Evolutionary conservation across 352 stramenopile species (phyloP), one percentile per base, ranked within the genome.

Genomic region (Globisporangium recalcitrans): DNA sequence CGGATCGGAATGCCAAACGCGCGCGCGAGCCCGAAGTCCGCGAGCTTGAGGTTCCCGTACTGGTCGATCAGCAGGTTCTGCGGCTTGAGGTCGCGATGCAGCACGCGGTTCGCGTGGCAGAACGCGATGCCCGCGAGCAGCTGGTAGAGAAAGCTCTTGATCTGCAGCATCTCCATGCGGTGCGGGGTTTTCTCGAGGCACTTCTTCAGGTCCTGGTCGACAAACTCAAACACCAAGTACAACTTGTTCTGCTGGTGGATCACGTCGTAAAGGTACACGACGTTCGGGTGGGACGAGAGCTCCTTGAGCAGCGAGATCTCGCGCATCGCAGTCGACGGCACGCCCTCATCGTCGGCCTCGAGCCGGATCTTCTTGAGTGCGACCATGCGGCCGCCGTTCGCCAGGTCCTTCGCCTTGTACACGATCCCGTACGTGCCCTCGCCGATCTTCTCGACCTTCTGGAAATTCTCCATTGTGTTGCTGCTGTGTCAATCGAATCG

Each of bases 31-130:
- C 93, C 91, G 71, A 98, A 98, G 65, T 98, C 93, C 1, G 90
- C 90, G 1, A 98, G 70, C 71, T 97, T 97, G 42, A 98, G 78
- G 73, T 87, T 87, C 7, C 88, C 82, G 59, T 95, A 80, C 51
- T 82, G 66, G 60, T 96, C 85, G 57, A 98, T 87, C 29, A 97
- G 84, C 60, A 98, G 68, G 75, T 99, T 99, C 71, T 99, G 96
- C 21, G 96, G 95, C 78, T 99, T 99, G 67, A 99, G 82, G 71
- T 99, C 97, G 36, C 97, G 88, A 75, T 99, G 97, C 36, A 99
- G 75, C 58, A 99, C 95, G 44, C 96, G 87, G 69, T 98, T 96
- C 36, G 87, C 86, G 78, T 99, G 97, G 76, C 97, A 98, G 67
- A 94, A 98, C 52, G 91, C 90, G 22, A 99, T 85, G 21, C 85